phyloP scores from a whole-genome alignment of 129 eudicot species.

The Artemisia tridentata region DNA sequence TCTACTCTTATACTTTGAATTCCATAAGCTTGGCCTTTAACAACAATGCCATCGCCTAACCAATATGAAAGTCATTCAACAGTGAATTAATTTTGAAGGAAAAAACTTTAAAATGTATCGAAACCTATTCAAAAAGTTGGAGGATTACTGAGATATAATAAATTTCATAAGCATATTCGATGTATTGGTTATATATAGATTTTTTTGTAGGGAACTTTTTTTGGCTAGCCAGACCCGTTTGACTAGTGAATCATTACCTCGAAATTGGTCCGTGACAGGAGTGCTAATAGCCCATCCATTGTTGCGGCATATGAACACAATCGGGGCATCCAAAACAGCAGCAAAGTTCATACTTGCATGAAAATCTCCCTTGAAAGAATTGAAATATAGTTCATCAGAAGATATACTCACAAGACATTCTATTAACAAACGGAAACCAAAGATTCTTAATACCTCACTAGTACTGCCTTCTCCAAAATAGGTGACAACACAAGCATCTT shows the following conservation, averaged over 20 bases:
- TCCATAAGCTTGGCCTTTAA: constrained; percentile 12
- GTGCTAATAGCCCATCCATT: constrained; percentile 85
- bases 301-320: constrained; percentile 59
- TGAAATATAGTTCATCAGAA: background rate
- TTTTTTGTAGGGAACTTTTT: no score
- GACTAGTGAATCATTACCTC: constrained; percentile 36
- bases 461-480: constrained; percentile 67
- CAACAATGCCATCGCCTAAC: constrained; percentile 8
- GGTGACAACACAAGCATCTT: constrained; percentile 62
- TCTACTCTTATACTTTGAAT: constrained; percentile 12
- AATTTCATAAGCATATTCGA: no score
- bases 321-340: constrained; percentile 69
- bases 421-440: background rate
- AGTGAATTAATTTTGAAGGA: background rate
- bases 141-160: no score
- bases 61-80: background rate
- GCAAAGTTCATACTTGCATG: constrained; percentile 73
- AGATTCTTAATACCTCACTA: constrained; percentile 46
- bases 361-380: constrained; percentile 57
- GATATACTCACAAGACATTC: background rate
- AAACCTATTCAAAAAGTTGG: background rate
- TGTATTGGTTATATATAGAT: no score
- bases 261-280: constrained; percentile 56
- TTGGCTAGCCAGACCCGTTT: no score
- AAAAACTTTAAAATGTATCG: background rate